Evolutionary conservation across 1,284 basidiomycete species (phyloP).

Genomic region (Cystobasidium pallidum): DNA sequence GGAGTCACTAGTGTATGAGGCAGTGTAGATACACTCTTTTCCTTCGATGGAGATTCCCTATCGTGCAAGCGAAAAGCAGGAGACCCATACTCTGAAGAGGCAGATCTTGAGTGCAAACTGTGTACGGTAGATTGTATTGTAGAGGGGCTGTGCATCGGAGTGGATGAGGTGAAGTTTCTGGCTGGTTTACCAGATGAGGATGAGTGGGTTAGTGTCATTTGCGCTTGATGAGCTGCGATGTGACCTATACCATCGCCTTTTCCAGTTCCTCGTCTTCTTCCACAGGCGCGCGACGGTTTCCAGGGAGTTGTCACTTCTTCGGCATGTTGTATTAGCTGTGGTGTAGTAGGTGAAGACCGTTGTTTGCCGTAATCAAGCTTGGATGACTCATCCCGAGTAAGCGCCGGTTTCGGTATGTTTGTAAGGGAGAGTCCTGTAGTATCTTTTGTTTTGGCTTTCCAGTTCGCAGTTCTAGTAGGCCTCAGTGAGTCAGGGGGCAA

Average conservation of each 20-base stretch:
- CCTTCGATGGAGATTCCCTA: neutral
- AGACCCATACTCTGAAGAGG: neutral
- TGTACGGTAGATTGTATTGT: neutral
- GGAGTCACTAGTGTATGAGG: neutral
- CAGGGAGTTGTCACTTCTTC: neutral
- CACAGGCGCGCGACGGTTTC: neutral
- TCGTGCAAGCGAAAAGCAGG: neutral
- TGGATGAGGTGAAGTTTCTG: neutral
- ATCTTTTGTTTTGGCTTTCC: neutral
- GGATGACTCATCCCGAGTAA: neutral
- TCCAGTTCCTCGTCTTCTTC: neutral
- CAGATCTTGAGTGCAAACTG: neutral
- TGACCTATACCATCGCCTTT: neutral
- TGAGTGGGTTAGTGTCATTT: neutral
- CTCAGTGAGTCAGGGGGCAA: too few relatives aligned
- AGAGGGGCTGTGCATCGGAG: neutral
- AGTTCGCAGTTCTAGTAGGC: too few relatives aligned
- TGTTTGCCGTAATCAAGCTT: neutral
- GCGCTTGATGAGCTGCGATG: constrained; percentile 10
- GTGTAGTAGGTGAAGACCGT: neutral
- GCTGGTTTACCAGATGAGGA: neutral
- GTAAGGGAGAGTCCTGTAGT: neutral
- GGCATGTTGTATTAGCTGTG: neutral
- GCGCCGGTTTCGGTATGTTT: too few relatives aligned
- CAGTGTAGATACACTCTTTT: neutral